Base-by-base conservation (phyloP, 2,329 filamentous ascomycete genomes). In the Cyphellophora attinorum region DNA sequence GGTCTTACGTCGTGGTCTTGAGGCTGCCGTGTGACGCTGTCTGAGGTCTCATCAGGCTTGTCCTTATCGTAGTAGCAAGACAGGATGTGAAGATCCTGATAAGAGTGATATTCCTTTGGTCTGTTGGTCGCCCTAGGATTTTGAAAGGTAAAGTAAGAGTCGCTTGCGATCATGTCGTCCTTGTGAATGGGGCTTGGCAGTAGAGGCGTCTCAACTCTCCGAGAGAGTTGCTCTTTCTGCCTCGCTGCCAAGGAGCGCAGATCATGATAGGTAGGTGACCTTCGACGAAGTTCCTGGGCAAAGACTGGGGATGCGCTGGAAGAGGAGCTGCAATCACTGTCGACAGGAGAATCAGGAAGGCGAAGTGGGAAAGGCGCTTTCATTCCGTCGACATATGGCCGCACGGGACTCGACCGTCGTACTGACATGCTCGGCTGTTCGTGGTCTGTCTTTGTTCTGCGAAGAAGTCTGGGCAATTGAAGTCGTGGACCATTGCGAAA, bases 71-170 rank as follows among this genome's bases (percentile, higher is more conserved):
- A 39, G 23, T 48, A 48, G 27, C 40, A 40, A n/a, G 43, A 41
- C 16, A 48, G 19, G 12, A 48, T 48, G 16, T 42, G 37, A 11
- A 44, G 27, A 27, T 39, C 43, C 15, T 44, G 35, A 11, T 45
- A 27, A 8, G 38, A 41, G 18, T 33, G 35, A 15, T 45, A 39
- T 19, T 35, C 17, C 8, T 25, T 36, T 5, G 18, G 19, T 23
- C 11, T 15, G 15, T 10, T 19, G 10, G 11, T n/a, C 5, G 18
- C 18, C 21, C 33, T 28, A 14, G 34, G 34, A 21, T 37, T 29
- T 25, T 31, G 32, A 19, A 39, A 37, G 14, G 23, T 28, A 12
- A 37, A 42, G 31, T 32, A 36, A 13, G 32, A 19, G 13, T 29
- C 14, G 5, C 25, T 11, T 30, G 25, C 18, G 8, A 11, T 14